These are phyloP conservation scores for Psidium friedrichsthalianum DNA, from an alignment of 345 rosid genomes.

Conservation along the genomic window DNA sequence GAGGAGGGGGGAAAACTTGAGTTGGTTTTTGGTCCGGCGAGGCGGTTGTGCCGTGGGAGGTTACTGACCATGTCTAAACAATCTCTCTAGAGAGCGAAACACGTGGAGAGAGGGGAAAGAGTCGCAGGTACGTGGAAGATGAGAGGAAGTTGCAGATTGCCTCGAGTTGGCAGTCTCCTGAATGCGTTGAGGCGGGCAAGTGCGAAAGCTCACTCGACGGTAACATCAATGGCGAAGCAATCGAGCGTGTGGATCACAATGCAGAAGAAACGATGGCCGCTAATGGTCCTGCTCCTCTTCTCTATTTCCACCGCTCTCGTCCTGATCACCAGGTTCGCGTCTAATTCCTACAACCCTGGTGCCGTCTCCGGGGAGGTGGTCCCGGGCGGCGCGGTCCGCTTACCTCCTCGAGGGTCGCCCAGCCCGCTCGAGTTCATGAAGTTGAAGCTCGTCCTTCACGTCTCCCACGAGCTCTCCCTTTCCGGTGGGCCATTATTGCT, in stretches of 20 bases:
- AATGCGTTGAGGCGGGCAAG: not conserved
- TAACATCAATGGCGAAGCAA: conserved; percentile 32
- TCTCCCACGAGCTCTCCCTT: conserved; percentile 83
- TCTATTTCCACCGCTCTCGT: conserved; percentile 44
- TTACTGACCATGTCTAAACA: no score
- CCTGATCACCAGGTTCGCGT: conserved; percentile 48
- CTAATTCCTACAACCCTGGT: conserved; percentile 35
- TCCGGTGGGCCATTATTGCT: conserved; percentile 85
- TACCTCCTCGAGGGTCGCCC: not conserved
- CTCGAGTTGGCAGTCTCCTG: not conserved
- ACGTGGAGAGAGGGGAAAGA: no score
- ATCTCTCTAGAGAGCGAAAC: no score
- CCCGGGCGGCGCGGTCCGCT: conserved; percentile 3
- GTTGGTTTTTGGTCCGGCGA: no score
- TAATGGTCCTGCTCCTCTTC: conserved; percentile 42
- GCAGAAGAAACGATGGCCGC: conserved; percentile 67
- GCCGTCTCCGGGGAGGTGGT: not conserved
- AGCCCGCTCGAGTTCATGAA: conserved; percentile 75
- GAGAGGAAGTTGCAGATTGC: not conserved
- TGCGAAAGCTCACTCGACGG: not conserved
- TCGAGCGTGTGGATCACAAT: conserved; percentile 27
- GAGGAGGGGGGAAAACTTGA: no score
- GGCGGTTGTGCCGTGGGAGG: no score
- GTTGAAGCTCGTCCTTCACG: conserved; percentile 68
- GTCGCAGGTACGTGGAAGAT: no score